Base-by-base conservation (phyloP, 352 stramenopile species). In the Poterioochromonas sp. region DNA sequence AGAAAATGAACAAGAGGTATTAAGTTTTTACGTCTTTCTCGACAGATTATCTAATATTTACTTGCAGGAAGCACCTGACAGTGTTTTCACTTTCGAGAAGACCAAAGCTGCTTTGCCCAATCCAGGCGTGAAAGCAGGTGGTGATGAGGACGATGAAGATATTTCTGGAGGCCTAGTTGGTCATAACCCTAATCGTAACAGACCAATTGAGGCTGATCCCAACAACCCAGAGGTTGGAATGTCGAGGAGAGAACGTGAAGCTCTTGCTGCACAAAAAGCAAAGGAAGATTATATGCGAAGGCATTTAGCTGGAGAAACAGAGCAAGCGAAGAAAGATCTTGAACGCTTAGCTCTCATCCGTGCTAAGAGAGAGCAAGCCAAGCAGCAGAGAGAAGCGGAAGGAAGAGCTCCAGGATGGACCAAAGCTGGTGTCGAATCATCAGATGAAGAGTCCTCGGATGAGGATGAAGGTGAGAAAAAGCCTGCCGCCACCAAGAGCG, bases 341-440 rank as follows among this genome's bases (percentile, higher is more conserved):
- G 60, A 80, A 26, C 37, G 69, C 18, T 29, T 80, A 32, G 76
- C 49, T 34, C 65, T 80, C 39, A 53, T 80, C 8, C 49, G 76
- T 53, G 76, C 76, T 0, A 65, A 68, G 22, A 76, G 76, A 54
- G 76, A 80, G 0, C 0, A n/a, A 51, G 65, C 63, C 20, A 29
- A 22, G 3, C 81, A 74, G 35, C 49, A 80, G 69, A 20, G 70
- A 39, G 76, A 80, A 63, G 71, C 35, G 22, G 76, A 80, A 39
- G 49, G 62, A 32, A 11, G 62, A 12, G 1, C 11, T 32, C 62
- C 62, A 47, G 62, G 62, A 8, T 44, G 15, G 62, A 32, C 62
- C 1, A 29, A 8, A 29, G 32, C 8, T 29, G 62, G 62, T 44
- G 26, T 71, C 3, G 62, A 71, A 15, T 58, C 26, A 79, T 22